These are phyloP conservation scores for Sarocladiaceae sp. DNA, from an alignment of 2,329 filamentous ascomycete genomes.

Conservation along the genomic window DNA sequence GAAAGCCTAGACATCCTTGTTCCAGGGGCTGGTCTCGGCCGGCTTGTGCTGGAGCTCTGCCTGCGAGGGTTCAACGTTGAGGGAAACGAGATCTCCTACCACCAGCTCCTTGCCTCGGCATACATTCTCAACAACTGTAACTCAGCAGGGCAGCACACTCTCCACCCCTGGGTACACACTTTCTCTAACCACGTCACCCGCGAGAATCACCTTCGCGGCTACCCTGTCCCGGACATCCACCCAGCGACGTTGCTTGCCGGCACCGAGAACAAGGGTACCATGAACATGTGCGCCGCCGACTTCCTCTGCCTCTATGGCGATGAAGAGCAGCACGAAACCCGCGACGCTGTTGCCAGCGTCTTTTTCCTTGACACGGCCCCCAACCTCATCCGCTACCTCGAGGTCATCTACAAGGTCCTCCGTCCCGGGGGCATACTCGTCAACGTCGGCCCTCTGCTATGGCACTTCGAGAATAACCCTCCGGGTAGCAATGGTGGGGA, in stretches of 20 bases:
- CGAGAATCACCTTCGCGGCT: conserved; percentile 65
- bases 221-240: conserved; percentile 75
- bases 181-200: conserved; percentile 81
- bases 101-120: conserved; percentile 82
- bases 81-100: conserved; percentile 95
- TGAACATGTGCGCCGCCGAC: conserved; percentile 92
- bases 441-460: conserved; percentile 85
- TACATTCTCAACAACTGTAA: conserved; percentile 66
- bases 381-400: conserved; percentile 83
- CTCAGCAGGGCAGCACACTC: conserved; percentile 54
- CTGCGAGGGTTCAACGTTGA: conserved; percentile 66
- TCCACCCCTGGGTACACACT: conserved; percentile 80
- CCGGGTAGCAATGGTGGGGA: conserved; percentile 50
- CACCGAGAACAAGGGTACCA: conserved; percentile 46
- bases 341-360: conserved; percentile 79
- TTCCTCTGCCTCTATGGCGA: conserved; percentile 81
- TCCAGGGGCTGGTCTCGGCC: conserved; percentile 82
- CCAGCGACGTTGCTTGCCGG: conserved; percentile 49
- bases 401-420: conserved; percentile 74
- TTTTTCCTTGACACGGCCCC: conserved; percentile 98
- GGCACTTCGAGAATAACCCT: conserved; percentile 84
- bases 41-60: conserved; percentile 84
- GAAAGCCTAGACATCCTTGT: conserved; percentile 63
- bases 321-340: conserved; percentile 52
- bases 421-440: conserved; percentile 73